These are phyloP conservation scores for Amylocystis lapponica DNA, from an alignment of 768 basidiomycete genomes.

Conservation along the genomic window DNA sequence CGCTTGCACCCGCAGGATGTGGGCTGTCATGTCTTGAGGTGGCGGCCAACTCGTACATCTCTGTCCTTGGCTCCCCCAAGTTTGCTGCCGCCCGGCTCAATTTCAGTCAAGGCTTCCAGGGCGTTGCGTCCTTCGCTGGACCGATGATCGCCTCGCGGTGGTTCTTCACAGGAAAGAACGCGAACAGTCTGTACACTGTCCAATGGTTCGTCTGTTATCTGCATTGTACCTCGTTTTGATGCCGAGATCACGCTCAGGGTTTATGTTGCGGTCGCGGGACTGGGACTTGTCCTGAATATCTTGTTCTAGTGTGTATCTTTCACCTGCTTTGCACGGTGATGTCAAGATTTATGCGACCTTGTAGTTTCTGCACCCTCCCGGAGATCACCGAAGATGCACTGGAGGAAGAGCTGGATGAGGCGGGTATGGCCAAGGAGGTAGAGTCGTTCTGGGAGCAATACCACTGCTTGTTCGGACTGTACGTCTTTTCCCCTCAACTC, in stretches of 20 bases:
- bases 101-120: conserved; percentile 78
- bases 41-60: conserved; percentile 76
- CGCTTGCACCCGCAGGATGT: conserved; percentile 39
- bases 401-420: conserved; percentile 40
- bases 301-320: conserved; percentile 50
- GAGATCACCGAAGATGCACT: conserved; percentile 70
- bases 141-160: conserved; percentile 71
- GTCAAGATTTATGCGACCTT: conserved; percentile 7
- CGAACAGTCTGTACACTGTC: conserved; percentile 54
- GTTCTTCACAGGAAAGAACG: conserved; percentile 67
- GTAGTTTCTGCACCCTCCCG: conserved; percentile 58
- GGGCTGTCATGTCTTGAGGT: conserved; percentile 66
- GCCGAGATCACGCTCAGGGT: conserved; percentile 47
- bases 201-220: conserved; percentile 41
- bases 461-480: conserved; percentile 63
- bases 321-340: not conserved
- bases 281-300: conserved; percentile 56
- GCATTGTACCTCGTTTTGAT: not conserved
- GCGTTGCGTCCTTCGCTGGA: conserved; percentile 66
- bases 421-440: conserved; percentile 33
- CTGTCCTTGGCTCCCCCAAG: conserved; percentile 60
- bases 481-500: not conserved
- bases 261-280: conserved; percentile 57
- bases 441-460: conserved; percentile 67
- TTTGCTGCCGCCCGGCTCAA: conserved; percentile 73